Conservation (phyloP, 2,329 filamentous ascomycete species). For the Alternaria ethzedia region DNA sequence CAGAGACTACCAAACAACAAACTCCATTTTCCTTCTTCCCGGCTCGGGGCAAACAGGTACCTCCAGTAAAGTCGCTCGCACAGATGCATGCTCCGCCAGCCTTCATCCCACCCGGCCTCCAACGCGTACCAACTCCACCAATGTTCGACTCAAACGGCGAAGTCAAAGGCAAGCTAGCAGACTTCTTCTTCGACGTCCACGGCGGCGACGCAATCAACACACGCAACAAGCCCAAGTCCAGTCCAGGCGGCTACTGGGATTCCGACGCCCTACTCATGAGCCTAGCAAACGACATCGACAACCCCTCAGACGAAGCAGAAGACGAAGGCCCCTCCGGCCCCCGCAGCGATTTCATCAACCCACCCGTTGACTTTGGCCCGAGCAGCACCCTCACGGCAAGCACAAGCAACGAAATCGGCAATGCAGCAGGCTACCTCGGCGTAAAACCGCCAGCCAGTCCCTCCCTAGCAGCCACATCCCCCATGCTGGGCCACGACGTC, state of each 20-base stretch:
- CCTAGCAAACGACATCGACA: conserved; percentile 21
- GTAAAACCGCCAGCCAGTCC: conserved; percentile 8
- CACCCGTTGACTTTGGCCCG: not conserved
- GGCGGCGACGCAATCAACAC: conserved; percentile 2
- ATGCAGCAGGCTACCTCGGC: conserved; percentile 11
- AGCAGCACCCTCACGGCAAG: conserved; percentile 1
- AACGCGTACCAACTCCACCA: conserved; percentile 37
- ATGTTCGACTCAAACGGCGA: conserved; percentile 29
- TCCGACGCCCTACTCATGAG: conserved; percentile 47
- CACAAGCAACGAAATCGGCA: not conserved
- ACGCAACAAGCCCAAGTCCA: conserved; percentile 8
- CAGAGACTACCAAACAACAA: conserved; percentile 14
- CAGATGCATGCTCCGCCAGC: conserved; percentile 28
- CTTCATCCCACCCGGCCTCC: conserved; percentile 36
- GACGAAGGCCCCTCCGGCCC: conserved; percentile 35
- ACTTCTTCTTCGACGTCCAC: conserved; percentile 43
- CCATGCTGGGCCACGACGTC: conserved; percentile 13
- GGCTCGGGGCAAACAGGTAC: not conserved
- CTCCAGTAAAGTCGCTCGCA: conserved; percentile 6
- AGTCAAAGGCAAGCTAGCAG: conserved; percentile 37
- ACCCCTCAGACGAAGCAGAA: conserved; percentile 12
- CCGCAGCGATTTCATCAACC: not conserved
- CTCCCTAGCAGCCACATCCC: not conserved
- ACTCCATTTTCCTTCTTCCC: not conserved
- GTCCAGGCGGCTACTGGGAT: conserved; percentile 40